Evolutionary conservation across 805 yeast species (phyloP).

Genomic region (Torulaspora indica): DNA sequence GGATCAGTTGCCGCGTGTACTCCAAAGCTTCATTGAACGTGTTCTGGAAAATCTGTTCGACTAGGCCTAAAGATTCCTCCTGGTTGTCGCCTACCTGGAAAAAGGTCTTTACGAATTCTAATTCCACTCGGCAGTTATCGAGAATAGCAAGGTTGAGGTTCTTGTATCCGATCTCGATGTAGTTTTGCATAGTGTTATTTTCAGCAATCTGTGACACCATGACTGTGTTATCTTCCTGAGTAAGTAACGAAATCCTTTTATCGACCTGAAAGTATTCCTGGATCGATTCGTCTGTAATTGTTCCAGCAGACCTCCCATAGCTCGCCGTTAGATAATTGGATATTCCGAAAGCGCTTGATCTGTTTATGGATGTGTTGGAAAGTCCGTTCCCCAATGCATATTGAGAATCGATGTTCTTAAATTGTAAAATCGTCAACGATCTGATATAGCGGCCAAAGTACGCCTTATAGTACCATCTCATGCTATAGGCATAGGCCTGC

Average conservation of each 20-base stretch:
- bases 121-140: constrained; percentile 76
- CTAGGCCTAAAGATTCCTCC: constrained; percentile 43
- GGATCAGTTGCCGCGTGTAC: constrained; percentile 43
- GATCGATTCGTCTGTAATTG: constrained; percentile 30
- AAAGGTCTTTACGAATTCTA: constrained; percentile 65
- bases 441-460: constrained; percentile 72
- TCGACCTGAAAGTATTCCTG: constrained; percentile 57
- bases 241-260: constrained; percentile 55
- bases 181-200: constrained; percentile 56
- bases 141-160: constrained; percentile 67
- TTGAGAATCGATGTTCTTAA: constrained; percentile 51
- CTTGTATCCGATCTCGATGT: constrained; percentile 69
- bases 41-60: constrained; percentile 49
- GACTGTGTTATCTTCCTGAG: constrained; percentile 54
- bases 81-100: constrained; percentile 47
- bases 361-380: constrained; percentile 28
- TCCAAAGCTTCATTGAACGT: constrained; percentile 48
- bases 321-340: constrained; percentile 26
- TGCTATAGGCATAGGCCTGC: constrained; percentile 79
- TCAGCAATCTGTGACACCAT: constrained; percentile 85
- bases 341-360: constrained; percentile 27
- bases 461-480: constrained; percentile 87
- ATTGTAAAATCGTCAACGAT: constrained; percentile 60
- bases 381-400: constrained; percentile 50
- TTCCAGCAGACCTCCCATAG: constrained; percentile 14